Evolutionary conservation across 768 basidiomycete species (phyloP).

Genomic region (Coprinellus micaceus): DNA sequence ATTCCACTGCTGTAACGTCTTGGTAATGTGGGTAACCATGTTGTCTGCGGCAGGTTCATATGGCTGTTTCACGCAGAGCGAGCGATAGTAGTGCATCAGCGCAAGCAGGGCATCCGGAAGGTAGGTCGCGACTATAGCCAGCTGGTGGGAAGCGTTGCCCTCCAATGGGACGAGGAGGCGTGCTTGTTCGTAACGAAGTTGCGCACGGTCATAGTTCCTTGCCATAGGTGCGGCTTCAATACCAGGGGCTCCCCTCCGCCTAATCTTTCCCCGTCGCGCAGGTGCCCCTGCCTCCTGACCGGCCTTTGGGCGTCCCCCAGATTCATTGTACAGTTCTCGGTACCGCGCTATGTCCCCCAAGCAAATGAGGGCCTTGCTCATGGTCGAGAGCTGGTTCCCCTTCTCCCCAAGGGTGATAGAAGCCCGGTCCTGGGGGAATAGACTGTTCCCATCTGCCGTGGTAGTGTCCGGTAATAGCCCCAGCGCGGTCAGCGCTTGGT

Average conservation of each 20-base stretch:
- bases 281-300: constrained; percentile 60
- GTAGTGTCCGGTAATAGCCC: constrained; percentile 42
- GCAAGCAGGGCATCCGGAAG: constrained; percentile 77
- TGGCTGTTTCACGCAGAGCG: constrained; percentile 79
- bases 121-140: constrained; percentile 89
- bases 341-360: constrained; percentile 95
- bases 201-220: constrained; percentile 70
- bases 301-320: constrained; percentile 57
- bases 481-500: constrained; percentile 52
- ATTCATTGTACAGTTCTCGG: constrained; percentile 83
- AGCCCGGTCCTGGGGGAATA: constrained; percentile 68
- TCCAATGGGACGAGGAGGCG: constrained; percentile 78
- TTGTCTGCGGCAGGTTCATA: constrained; percentile 90
- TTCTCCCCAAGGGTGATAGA: constrained; percentile 50
- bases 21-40: constrained; percentile 65
- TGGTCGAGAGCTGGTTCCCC: constrained; percentile 62
- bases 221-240: constrained; percentile 51
- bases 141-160: constrained; percentile 93
- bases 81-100: constrained; percentile 85
- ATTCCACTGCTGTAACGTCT: constrained; percentile 59
- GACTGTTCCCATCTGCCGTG: constrained; percentile 40
- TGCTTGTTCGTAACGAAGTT: constrained; percentile 83
- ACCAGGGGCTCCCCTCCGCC: constrained; percentile 40
- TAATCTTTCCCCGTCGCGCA: constrained; percentile 40
- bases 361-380: constrained; percentile 87